A percentile compares a stretch with the other conserved stretches of the same genome.
Conservation (phyloP, 495 filamentous ascomycete genomes). For the Ramalina intermedia region DNA sequence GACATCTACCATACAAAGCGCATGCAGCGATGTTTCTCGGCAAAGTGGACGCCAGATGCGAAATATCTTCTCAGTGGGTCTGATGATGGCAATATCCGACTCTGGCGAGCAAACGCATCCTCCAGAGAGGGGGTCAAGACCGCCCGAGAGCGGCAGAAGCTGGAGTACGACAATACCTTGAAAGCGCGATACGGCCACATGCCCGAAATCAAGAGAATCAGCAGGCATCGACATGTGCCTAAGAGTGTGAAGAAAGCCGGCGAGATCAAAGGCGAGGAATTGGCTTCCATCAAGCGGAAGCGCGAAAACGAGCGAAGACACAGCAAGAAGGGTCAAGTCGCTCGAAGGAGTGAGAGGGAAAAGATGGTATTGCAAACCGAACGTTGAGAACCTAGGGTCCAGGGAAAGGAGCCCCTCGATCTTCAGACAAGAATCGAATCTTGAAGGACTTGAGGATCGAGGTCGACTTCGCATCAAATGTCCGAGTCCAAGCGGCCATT, state of each 20-base stretch:
- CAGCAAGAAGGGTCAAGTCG: constrained; percentile 56
- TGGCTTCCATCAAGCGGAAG: constrained; percentile 70
- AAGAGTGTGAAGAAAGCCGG: constrained; percentile 93
- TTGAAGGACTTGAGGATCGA: no score
- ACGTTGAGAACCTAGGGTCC: constrained; percentile 1
- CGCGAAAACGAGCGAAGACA: constrained; percentile 93
- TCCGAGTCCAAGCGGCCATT: no score
- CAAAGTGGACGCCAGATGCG: constrained; percentile 72
- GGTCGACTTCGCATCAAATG: no score
- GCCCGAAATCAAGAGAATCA: constrained; percentile 88
- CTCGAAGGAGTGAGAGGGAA: constrained; percentile 72
- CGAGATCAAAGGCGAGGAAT: constrained; percentile 89
- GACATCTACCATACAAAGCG: constrained; percentile 97
- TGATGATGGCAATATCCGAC: constrained; percentile 85
- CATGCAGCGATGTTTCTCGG: constrained; percentile 92
- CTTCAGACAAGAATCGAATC: no score
- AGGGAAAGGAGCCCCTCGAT: no score
- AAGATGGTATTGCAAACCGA: constrained; percentile 77
- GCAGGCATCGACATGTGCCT: constrained; percentile 79
- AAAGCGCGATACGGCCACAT: constrained; percentile 80
- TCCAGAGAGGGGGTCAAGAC: constrained; percentile 74
- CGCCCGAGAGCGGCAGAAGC: constrained; percentile 61
- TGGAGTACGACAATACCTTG: constrained; percentile 86
- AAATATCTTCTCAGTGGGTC: constrained; percentile 75
- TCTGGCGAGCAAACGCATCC: constrained; percentile 87